These are phyloP conservation scores for Zygnema cylindricum DNA, from an alignment of 139 green algal genomes.

Conservation along the genomic window DNA sequence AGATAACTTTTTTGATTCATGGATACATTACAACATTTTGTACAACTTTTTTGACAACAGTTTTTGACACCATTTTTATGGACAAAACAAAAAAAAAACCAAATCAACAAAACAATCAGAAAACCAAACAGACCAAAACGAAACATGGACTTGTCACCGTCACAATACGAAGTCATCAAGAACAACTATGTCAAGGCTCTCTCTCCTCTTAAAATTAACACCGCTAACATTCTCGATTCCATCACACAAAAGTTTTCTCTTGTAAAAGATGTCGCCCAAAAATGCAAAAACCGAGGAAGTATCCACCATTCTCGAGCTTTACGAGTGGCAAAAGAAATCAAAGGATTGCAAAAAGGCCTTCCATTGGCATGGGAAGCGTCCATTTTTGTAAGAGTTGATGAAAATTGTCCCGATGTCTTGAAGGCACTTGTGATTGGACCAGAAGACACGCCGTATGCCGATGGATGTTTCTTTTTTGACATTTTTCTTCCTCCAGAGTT, in stretches of 20 bases:
- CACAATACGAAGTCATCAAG: background rate
- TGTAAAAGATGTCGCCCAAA: background rate
- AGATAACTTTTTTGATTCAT: too few relatives aligned
- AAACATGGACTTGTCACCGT: background rate
- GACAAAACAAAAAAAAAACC: too few relatives aligned
- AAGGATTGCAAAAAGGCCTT: constrained; percentile 57
- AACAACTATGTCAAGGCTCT: background rate
- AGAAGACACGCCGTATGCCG: constrained; percentile 81
- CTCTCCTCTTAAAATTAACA: background rate
- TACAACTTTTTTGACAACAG: too few relatives aligned
- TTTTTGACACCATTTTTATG: too few relatives aligned
- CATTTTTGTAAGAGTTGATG: constrained; percentile 39
- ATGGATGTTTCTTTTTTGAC: constrained; percentile 87
- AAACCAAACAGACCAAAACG: too few relatives aligned
- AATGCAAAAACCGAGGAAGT: background rate
- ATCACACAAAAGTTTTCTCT: background rate
- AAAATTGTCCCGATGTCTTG: constrained; percentile 30
- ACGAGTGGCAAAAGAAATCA: constrained; percentile 30
- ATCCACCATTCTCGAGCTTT: background rate
- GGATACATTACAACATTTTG: too few relatives aligned
- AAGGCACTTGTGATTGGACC: constrained; percentile 64
- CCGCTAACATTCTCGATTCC: background rate
- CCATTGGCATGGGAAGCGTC: constrained; percentile 65
- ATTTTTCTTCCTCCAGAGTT: constrained; percentile 81
- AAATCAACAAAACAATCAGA: too few relatives aligned